Evolutionary conservation across 371 early-diverging fungal genomes (phyloP), one percentile per base, ranked within the genome.

Genomic region (Actinomortierella ambigua): DNA sequence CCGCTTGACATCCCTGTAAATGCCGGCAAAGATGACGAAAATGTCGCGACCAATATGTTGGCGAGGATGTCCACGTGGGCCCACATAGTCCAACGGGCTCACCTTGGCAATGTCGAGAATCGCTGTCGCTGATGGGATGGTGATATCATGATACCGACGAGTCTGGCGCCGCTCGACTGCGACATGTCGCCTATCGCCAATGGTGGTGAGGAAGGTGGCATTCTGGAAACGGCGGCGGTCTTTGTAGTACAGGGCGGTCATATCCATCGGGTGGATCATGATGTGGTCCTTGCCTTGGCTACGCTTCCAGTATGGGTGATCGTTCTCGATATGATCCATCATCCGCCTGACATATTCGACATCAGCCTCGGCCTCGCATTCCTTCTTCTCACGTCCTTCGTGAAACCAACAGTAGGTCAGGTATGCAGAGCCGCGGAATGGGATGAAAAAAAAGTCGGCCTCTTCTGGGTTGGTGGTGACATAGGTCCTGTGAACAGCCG

Each of bases 381-480:
- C n/a, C n/a, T n/a, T n/a, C 26, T 78, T 77, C 54, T 81, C 71
- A 17, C 39, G 40, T 44, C 55, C 28, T n/a, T 60, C 22, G 22
- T 47, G 53, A 44, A 56, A 57, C 81, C 81, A 83, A 9, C 73
- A 71, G 79, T 82, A 82, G 18, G 65, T 61, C 2, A 85, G 69
- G 58, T 81, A 85, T 53, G 82, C 82, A 50, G 78, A 77, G 11
- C 83, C 85, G 75, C 83, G 79, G 57, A 85, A 85, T 34, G 83
- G 85, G 49, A 85, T 81, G 63, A 78, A 82, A 49, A 79, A 85
- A 56, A 82, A 80, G 50, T 79, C 79, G 14, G 83, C 85, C 62
- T 82, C 81, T 50, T 81, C 80, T 9, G 85, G 83, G 46, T 82
- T 66, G 50, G 76, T 61, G 18, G 82, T 81, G 15, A 82, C 82